A percentile compares a stretch with the other conserved stretches of the same genome.
These are phyloP conservation scores for Chlamydomonas sp. DNA, from an alignment of 139 green algal genomes.

Conservation along the genomic window DNA sequence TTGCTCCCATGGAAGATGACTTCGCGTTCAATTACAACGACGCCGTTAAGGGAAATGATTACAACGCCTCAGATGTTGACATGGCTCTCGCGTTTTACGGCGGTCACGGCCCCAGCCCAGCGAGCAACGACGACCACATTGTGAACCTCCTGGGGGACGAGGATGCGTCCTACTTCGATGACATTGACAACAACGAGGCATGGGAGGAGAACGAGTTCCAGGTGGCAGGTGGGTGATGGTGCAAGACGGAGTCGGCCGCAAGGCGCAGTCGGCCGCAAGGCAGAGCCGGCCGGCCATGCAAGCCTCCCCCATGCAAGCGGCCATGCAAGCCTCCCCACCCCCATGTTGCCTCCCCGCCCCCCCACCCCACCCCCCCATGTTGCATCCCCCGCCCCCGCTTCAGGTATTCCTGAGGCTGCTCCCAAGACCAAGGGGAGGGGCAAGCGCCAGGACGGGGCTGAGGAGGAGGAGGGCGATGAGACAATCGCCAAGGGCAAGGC, in stretches of 20 bases:
- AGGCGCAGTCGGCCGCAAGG: no score
- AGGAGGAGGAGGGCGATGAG: constrained; percentile 20
- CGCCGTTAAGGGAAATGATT: constrained; percentile 37
- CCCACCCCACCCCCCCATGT: no score
- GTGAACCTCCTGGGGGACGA: constrained; percentile 29
- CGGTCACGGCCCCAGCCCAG: constrained; percentile 14
- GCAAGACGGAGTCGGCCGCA: no score
- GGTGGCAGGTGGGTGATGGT: no score
- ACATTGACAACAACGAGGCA: constrained; percentile 41
- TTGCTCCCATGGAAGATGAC: constrained; percentile 15
- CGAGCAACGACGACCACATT: constrained; percentile 20
- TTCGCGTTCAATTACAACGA: constrained; percentile 36
- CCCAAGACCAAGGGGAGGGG: constrained; percentile 27
- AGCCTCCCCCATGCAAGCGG: no score
- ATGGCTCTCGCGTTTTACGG: constrained; percentile 25
- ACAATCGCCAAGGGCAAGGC: constrained; percentile 24
- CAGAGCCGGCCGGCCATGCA: no score
- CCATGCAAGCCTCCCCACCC: no score
- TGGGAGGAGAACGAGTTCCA: constrained; percentile 32
- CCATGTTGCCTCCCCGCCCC: no score
- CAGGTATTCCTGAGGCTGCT: constrained; percentile 42
- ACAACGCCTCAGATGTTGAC: constrained; percentile 30
- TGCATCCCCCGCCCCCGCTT: no score
- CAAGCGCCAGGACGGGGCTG: constrained; percentile 3
- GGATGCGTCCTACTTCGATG: constrained; percentile 40